phyloP scores from a whole-genome alignment of 768 basidiomycete species.

The Stropharia rugosoannulata region DNA sequence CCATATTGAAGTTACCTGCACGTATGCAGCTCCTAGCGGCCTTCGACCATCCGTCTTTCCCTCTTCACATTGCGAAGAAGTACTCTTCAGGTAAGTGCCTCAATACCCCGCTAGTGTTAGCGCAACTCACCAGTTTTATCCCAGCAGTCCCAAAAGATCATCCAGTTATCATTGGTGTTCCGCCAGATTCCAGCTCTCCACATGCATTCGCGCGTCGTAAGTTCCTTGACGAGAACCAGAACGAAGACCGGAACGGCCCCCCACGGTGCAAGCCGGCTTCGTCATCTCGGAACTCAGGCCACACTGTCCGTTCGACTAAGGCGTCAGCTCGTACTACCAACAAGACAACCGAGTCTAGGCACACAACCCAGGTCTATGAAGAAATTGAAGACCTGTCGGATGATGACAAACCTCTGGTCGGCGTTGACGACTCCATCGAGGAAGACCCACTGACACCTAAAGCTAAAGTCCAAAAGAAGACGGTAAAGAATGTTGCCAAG shows the following conservation, averaged over 20 bases:
- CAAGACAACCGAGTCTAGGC: background rate
- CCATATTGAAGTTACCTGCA: background rate
- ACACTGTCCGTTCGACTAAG: background rate
- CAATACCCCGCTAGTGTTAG: too few species aligned
- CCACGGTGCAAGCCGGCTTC: background rate
- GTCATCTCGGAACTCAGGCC: background rate
- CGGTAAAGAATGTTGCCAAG: background rate
- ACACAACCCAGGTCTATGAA: background rate
- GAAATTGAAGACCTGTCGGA: background rate
- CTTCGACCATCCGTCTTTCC: conserved; percentile 4
- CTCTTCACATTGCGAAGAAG: background rate
- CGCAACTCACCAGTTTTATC: background rate
- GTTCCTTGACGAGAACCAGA: background rate
- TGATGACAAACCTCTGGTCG: background rate
- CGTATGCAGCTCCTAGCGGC: background rate
- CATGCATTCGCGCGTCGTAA: background rate
- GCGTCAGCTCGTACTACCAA: too few species aligned
- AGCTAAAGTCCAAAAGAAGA: background rate
- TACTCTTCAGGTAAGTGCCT: background rate
- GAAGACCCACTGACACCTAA: background rate
- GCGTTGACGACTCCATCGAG: background rate
- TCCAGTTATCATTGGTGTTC: conserved; percentile 4
- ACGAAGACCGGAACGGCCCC: conserved; percentile 6
- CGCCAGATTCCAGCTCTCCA: background rate
- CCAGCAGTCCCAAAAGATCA: background rate